Percentiles rank a stretch among this genome's conserved stretches.
These are phyloP conservation scores for Xylaria flabelliformis DNA, from an alignment of 495 filamentous ascomycete species.

Conservation along the genomic window DNA sequence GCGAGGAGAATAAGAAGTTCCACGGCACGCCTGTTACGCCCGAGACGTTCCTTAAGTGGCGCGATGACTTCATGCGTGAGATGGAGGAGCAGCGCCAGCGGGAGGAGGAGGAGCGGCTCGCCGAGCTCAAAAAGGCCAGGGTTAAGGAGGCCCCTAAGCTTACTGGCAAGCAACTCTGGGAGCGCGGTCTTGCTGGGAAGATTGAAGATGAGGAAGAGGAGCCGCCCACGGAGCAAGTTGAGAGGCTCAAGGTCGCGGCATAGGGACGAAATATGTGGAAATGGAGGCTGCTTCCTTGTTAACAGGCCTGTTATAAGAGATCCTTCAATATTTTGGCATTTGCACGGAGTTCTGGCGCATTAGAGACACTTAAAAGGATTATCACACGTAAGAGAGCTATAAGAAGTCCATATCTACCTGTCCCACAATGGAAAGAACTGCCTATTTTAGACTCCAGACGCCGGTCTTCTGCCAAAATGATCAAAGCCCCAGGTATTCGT, in stretches of 20 bases:
- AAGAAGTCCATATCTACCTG: constrained; percentile 23
- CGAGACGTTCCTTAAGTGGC: constrained; percentile 85
- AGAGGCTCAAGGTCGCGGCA: constrained; percentile 68
- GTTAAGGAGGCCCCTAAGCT: constrained; percentile 68
- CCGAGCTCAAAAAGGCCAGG: constrained; percentile 75
- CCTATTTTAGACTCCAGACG: constrained; percentile 39
- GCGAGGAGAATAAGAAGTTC: constrained; percentile 95
- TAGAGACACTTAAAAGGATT: constrained; percentile 25
- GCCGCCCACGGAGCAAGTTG: constrained; percentile 62
- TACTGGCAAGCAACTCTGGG: constrained; percentile 85
- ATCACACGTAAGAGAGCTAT: constrained; percentile 21
- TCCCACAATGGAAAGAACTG: constrained; percentile 12
- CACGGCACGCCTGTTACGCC: constrained; percentile 85
- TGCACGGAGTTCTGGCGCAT: constrained; percentile 39
- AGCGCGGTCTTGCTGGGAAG: constrained; percentile 77
- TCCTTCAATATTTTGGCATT: constrained; percentile 29
- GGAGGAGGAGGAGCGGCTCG: constrained; percentile 72
- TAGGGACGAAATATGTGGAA: constrained; percentile 18
- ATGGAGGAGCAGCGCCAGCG: constrained; percentile 71
- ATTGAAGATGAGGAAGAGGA: constrained; percentile 73
- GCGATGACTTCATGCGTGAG: constrained; percentile 77
- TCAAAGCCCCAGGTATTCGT: constrained; percentile 30
- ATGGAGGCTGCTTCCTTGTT: not conserved
- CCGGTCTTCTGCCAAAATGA: constrained; percentile 33
- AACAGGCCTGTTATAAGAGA: constrained; percentile 7